Percentiles rank a stretch among this genome's conserved stretches.
These are phyloP conservation scores for Drechslerella stenobrocha DNA, from an alignment of 2,329 filamentous ascomycete genomes.

Conservation along the genomic window DNA sequence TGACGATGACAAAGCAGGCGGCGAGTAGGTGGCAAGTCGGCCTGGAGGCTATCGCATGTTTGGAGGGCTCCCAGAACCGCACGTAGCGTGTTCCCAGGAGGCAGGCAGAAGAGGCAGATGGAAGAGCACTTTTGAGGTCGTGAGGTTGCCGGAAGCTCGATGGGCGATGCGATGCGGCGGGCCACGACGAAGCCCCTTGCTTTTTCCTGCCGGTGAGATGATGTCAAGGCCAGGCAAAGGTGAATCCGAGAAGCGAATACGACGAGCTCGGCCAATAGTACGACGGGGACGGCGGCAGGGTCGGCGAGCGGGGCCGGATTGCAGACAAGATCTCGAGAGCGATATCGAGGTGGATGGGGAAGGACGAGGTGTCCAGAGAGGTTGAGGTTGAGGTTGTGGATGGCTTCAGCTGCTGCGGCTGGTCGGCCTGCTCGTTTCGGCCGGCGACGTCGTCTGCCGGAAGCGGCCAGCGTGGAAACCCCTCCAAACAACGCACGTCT, in stretches of 20 bases:
- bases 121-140: too few species aligned
- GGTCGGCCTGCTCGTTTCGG: constrained; percentile 3
- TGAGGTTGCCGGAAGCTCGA: too few species aligned
- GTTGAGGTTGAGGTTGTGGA: too few species aligned
- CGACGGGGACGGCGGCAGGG: too few species aligned
- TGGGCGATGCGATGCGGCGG: background rate
- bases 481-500: constrained; percentile 35
- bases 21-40: too few species aligned
- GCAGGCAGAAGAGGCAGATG: too few species aligned
- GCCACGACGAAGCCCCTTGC: constrained; percentile 10
- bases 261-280: constrained; percentile 1
- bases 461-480: constrained; percentile 24
- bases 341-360: background rate
- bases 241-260: background rate
- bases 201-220: constrained; percentile 14
- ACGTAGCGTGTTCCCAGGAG: background rate
- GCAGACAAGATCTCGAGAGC: too few species aligned
- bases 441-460: background rate
- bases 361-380: background rate
- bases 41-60: constrained; percentile 26
- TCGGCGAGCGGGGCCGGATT: too few species aligned
- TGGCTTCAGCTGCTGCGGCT: constrained; percentile 1
- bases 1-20: too few species aligned
- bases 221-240: constrained; percentile 45
- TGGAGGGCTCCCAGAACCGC: constrained; percentile 1